Evolutionary conservation across 768 basidiomycete species (phyloP).

Genomic region (Lentinula aciculospora): DNA sequence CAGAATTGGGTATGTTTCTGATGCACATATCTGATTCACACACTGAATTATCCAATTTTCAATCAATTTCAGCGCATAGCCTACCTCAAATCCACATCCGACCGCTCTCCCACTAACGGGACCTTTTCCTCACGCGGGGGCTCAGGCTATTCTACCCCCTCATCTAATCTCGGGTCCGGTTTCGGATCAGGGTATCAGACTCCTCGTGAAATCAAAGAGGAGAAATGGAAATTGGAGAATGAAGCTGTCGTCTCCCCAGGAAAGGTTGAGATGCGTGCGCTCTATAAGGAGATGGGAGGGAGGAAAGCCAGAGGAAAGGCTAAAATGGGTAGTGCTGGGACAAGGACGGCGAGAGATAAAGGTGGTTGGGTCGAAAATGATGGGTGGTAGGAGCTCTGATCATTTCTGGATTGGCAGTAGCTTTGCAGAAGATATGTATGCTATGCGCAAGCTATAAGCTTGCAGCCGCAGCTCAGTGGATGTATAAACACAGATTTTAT

Average conservation of each 20-base stretch:
- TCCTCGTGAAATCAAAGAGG: conserved; percentile 73
- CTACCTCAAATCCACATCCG: conserved; percentile 35
- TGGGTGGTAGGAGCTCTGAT: background rate
- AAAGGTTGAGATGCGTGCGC: conserved; percentile 83
- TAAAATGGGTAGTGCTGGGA: conserved; percentile 59
- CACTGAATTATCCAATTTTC: background rate
- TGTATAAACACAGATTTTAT: too few species aligned
- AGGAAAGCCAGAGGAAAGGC: conserved; percentile 73
- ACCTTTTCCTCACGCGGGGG: conserved; percentile 23
- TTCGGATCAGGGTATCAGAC: conserved; percentile 63
- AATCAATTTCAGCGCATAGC: conserved; percentile 41
- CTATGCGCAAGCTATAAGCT: background rate
- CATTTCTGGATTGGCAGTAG: background rate
- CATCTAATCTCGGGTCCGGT: conserved; percentile 4
- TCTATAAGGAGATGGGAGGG: conserved; percentile 88
- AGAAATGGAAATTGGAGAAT: conserved; percentile 60
- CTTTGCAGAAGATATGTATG: background rate
- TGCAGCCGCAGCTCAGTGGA: too few species aligned
- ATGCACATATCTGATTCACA: background rate
- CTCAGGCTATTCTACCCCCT: conserved; percentile 48
- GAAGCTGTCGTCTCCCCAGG: conserved; percentile 50
- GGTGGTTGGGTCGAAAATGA: conserved; percentile 59
- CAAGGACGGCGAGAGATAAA: conserved; percentile 51
- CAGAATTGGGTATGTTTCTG: conserved; percentile 69
- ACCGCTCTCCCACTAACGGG: conserved; percentile 31